A percentile compares a stretch with the other conserved stretches of the same genome.
These are phyloP conservation scores for Sphaceloma murrayae DNA, from an alignment of 2,329 filamentous ascomycete genomes.

Conservation along the genomic window DNA sequence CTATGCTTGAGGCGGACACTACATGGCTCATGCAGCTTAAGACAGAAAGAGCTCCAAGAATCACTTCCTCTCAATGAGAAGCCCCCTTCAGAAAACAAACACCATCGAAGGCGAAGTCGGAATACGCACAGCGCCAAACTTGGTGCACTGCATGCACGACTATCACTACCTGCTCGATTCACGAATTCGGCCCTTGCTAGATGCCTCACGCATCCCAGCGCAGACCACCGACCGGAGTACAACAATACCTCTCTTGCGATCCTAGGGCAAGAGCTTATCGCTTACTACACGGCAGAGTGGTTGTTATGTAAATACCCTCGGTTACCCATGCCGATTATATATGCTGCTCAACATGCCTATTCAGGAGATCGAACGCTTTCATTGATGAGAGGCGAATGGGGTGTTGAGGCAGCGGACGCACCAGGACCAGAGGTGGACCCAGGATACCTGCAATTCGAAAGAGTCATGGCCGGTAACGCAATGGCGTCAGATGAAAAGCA, in stretches of 20 bases:
- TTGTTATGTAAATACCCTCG: slow-evolving; percentile 84
- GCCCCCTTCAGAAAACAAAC: slow-evolving; percentile 1
- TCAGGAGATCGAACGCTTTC: slow-evolving; percentile 65
- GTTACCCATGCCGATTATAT: slow-evolving; percentile 78
- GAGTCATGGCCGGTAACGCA: slow-evolving; percentile 36
- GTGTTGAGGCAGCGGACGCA: slow-evolving; percentile 75
- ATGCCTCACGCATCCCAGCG: slow-evolving; percentile 74
- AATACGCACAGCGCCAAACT: slow-evolving; percentile 70
- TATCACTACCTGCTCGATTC: slow-evolving; percentile 70
- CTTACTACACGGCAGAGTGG: slow-evolving; percentile 82
- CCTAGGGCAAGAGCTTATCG: slow-evolving; percentile 72
- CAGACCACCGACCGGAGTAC: slow-evolving; percentile 67
- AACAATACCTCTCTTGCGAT: slow-evolving; percentile 81
- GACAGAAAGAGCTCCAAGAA: no score
- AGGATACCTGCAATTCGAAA: slow-evolving; percentile 72
- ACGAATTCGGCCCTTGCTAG: slow-evolving; percentile 79
- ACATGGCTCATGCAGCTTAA: no score
- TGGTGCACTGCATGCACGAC: slow-evolving; percentile 79
- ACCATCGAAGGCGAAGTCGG: not conserved
- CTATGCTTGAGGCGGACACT: no score
- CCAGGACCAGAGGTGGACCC: slow-evolving; percentile 89
- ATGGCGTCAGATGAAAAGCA: slow-evolving; percentile 27
- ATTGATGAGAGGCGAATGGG: slow-evolving; percentile 74
- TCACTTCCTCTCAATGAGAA: not conserved
- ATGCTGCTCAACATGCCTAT: slow-evolving; percentile 77